Evolutionary conservation across 2,329 filamentous ascomycete species (phyloP).

Genomic region (Dothiorella sarmentorum): DNA sequence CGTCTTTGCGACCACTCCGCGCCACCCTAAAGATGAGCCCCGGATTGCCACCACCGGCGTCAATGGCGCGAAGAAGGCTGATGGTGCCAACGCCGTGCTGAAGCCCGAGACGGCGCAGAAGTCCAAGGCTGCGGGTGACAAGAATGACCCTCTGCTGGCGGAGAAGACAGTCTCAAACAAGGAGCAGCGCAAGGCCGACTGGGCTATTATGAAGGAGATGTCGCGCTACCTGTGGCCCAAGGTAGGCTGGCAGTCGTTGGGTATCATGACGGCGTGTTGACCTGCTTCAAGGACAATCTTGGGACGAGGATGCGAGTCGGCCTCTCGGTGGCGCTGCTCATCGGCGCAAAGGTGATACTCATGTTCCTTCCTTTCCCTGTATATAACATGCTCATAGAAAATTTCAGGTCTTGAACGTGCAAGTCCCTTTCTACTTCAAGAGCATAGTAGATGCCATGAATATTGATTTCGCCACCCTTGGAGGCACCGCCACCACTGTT

Average conservation of each 20-base stretch:
- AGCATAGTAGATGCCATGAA: constrained; percentile 98
- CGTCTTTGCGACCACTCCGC: constrained; percentile 44
- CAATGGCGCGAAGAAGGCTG: constrained; percentile 30
- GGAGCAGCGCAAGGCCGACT: constrained; percentile 93
- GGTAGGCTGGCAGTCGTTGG: constrained; percentile 25
- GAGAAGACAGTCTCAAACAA: constrained; percentile 66
- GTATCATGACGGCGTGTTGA: not conserved
- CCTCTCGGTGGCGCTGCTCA: constrained; percentile 74
- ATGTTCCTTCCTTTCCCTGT: constrained; percentile 5
- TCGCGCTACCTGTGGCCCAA: constrained; percentile 94
- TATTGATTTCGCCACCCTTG: constrained; percentile 78
- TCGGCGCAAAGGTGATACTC: constrained; percentile 74
- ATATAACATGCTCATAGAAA: constrained; percentile 20
- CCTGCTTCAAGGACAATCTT: constrained; percentile 59
- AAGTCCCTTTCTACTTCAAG: constrained; percentile 99
- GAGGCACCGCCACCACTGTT: constrained; percentile 84
- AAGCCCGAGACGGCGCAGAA: constrained; percentile 20
- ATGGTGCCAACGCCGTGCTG: constrained; percentile 20
- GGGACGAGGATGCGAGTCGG: constrained; percentile 82
- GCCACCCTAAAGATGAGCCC: constrained; percentile 41
- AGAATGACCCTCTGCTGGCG: constrained; percentile 58
- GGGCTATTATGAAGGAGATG: constrained; percentile 99
- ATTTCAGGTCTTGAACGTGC: constrained; percentile 74
- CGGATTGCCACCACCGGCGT: constrained; percentile 23
- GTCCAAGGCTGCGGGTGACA: constrained; percentile 30